A percentile compares a stretch with the other conserved stretches of the same genome.
These are phyloP conservation scores for Marasmius sp. DNA, from an alignment of 1,284 basidiomycete genomes.

Conservation along the genomic window DNA sequence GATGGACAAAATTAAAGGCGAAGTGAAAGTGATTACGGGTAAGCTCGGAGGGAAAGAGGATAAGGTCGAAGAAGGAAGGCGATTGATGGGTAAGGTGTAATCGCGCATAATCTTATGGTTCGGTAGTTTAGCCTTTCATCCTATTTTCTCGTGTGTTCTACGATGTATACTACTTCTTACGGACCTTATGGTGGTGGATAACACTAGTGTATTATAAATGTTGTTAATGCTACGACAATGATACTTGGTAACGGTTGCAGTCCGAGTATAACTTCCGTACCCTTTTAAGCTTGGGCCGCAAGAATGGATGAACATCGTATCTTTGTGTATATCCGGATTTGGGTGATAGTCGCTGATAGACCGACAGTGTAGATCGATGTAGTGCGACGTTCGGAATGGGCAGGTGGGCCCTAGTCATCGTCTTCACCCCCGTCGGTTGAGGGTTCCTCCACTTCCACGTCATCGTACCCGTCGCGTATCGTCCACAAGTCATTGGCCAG, in stretches of 20 bases:
- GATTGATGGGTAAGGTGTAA: slow-evolving; percentile 23
- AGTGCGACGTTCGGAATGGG: too few species aligned
- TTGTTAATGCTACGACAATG: too few species aligned
- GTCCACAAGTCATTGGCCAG: slow-evolving; percentile 52
- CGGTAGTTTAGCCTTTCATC: background rate
- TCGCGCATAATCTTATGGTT: background rate
- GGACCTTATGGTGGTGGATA: background rate
- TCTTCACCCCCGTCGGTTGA: background rate
- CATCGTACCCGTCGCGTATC: slow-evolving; percentile 42
- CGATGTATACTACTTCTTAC: background rate
- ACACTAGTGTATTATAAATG: background rate
- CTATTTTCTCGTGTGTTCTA: background rate
- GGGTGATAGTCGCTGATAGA: too few species aligned
- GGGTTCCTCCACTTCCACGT: background rate
- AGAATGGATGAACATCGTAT: background rate
- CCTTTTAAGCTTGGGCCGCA: too few species aligned
- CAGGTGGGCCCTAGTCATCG: background rate
- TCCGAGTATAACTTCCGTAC: too few species aligned
- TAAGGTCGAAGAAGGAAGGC: slow-evolving; percentile 48
- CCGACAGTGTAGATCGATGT: too few species aligned
- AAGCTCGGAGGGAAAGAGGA: slow-evolving; percentile 47
- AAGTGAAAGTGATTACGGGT: slow-evolving; percentile 51
- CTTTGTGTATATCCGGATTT: background rate
- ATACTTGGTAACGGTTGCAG: too few species aligned
- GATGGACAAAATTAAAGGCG: slow-evolving; percentile 53